A percentile compares a stretch with the other conserved stretches of the same genome.
phyloP scores from a whole-genome alignment of 805 yeast species.

The Jamesozyma piceae region DNA sequence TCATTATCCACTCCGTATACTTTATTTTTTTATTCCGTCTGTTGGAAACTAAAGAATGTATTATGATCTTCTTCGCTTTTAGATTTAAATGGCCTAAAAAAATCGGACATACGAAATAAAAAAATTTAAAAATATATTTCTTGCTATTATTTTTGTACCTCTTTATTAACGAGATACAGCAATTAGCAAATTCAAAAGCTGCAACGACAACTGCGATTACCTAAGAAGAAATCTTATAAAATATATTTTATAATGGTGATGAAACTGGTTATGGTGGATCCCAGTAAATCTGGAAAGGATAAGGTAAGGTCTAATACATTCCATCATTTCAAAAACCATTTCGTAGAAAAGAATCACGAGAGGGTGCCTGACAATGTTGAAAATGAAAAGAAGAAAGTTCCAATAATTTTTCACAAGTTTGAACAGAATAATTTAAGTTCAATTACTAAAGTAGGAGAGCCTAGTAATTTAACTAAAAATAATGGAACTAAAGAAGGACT shows the following conservation, averaged over 20 bases:
- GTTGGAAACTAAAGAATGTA: too few species aligned
- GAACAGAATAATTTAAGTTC: not conserved
- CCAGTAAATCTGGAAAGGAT: conserved; percentile 8
- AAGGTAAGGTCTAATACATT: conserved; percentile 9
- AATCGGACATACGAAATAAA: too few species aligned
- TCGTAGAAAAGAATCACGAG: not conserved
- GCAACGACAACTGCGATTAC: too few species aligned
- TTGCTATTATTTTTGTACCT: too few species aligned
- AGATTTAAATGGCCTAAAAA: too few species aligned
- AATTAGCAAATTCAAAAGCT: too few species aligned
- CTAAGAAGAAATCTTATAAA: too few species aligned
- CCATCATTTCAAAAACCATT: conserved; percentile 6
- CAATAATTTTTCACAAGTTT: conserved; percentile 5
- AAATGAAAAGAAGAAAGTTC: not conserved
- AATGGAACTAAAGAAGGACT: not conserved
- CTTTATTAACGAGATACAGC: too few species aligned
- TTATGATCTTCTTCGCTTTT: too few species aligned
- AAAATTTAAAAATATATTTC: too few species aligned
- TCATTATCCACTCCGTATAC: too few species aligned
- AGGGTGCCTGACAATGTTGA: not conserved
- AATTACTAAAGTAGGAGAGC: not conserved
- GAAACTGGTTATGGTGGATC: conserved; percentile 12
- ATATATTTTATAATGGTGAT: conserved; percentile 1
- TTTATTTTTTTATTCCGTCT: too few species aligned
- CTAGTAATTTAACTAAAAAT: not conserved